Percentiles rank a stretch among this genome's conserved stretches.
Conservation (phyloP, 2,329 filamentous ascomycete genomes). For the Dactylonectria estremocensis region DNA sequence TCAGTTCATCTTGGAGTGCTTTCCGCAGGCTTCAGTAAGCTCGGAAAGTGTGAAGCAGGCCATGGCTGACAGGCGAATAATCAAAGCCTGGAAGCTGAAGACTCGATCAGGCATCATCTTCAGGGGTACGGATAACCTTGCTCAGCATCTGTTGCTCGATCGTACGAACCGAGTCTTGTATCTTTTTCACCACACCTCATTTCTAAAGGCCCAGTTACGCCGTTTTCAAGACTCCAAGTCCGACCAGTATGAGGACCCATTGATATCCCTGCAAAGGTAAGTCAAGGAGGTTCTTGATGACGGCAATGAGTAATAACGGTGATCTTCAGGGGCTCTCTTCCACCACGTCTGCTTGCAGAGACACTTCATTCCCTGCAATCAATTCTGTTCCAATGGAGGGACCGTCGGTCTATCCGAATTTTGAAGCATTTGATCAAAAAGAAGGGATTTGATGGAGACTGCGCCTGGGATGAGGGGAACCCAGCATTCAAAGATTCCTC, state of each 20-base stretch:
- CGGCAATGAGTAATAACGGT: not conserved
- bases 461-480: not conserved
- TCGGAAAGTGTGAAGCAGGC: not conserved
- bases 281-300: not conserved
- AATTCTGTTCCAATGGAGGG: conserved; percentile 14
- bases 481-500: not conserved
- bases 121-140: conserved; percentile 2
- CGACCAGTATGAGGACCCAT: not conserved
- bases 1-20: not conserved
- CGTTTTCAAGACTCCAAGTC: not conserved
- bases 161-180: conserved; percentile 1
- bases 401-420: conserved; percentile 8
- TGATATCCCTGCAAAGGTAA: not conserved
- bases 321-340: conserved; percentile 5
- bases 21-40: not conserved
- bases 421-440: not conserved
- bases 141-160: conserved; percentile 15
- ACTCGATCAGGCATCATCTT: conserved; percentile 7
- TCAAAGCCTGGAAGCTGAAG: conserved; percentile 18
- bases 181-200: conserved; percentile 14
- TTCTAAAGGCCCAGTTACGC: conserved; percentile 5
- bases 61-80: not conserved
- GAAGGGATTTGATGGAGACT: conserved; percentile 12
- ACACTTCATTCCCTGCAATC: conserved; percentile 20
- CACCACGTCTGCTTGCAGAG: conserved; percentile 16